Conservation (phyloP, 768 basidiomycete species). For the Psilocybe cubensis region DNA sequence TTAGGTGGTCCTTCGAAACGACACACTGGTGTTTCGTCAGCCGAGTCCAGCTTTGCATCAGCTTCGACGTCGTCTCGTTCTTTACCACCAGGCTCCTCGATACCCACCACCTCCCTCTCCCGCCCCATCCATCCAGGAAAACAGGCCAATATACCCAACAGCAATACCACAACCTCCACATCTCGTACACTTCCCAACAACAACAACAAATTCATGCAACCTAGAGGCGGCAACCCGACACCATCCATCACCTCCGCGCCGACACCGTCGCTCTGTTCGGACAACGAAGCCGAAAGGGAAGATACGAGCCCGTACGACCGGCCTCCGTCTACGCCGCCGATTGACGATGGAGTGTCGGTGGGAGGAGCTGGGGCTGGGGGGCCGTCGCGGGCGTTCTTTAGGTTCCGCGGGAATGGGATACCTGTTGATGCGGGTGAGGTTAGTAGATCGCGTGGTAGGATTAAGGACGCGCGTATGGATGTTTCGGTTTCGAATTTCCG, state of each 20-base stretch:
- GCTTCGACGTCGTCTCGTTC: conserved; percentile 8
- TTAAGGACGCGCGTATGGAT: conserved; percentile 1
- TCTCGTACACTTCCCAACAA: too few relatives aligned
- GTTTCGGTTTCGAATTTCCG: too few relatives aligned
- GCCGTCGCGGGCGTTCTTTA: conserved; percentile 26
- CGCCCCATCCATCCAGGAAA: conserved; percentile 10
- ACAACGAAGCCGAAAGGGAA: conserved; percentile 57
- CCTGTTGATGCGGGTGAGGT: conserved; percentile 19
- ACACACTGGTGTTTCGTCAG: conserved; percentile 32
- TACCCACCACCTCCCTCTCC: conserved; percentile 18
- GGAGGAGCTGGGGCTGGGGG: conserved; percentile 8
- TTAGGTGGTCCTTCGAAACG: conserved; percentile 39
- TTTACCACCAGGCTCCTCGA: conserved; percentile 14
- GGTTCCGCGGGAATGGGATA: conserved; percentile 30
- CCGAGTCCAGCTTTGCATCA: conserved; percentile 29
- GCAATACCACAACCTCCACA: not conserved
- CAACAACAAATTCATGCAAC: too few relatives aligned
- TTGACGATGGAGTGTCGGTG: not conserved
- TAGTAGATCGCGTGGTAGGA: not conserved
- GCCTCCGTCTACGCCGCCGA: conserved; percentile 56
- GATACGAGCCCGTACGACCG: conserved; percentile 52
- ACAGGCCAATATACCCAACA: conserved; percentile 6
- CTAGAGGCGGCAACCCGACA: too few relatives aligned
- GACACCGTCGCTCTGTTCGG: conserved; percentile 78
- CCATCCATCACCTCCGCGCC: conserved; percentile 38